A percentile compares a stretch with the other conserved stretches of the same genome.
These are phyloP conservation scores for Metschnikowia drakensbergensis DNA, from an alignment of 805 yeast species.

Conservation along the genomic window DNA sequence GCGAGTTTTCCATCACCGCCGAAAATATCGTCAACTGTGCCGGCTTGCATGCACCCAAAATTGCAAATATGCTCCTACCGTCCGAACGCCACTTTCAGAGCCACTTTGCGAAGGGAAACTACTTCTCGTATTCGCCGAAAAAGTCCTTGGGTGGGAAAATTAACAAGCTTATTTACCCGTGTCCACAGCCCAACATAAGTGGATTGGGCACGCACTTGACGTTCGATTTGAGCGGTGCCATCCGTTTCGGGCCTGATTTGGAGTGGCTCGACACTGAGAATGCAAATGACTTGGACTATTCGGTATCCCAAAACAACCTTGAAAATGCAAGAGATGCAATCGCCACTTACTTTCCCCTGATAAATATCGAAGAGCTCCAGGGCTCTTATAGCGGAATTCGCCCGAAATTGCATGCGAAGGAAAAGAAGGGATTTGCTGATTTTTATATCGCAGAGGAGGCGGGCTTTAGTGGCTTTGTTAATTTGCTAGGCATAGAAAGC, in stretches of 20 bases:
- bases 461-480: conserved; percentile 74
- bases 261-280: conserved; percentile 60
- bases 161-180: conserved; percentile 60
- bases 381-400: conserved; percentile 81
- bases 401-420: conserved; percentile 62
- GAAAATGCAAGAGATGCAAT: conserved; percentile 58
- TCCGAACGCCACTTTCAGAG: conserved; percentile 51
- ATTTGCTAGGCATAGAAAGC: conserved; percentile 79
- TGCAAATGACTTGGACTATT: conserved; percentile 40
- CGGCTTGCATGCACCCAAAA: conserved; percentile 70
- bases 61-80: conserved; percentile 71
- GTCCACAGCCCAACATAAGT: conserved; percentile 61
- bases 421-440: conserved; percentile 53
- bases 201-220: conserved; percentile 89
- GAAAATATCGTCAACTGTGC: conserved; percentile 71
- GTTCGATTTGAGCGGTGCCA: conserved; percentile 71
- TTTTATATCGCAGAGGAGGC: conserved; percentile 59
- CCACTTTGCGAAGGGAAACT: conserved; percentile 81
- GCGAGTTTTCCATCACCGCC: conserved; percentile 42
- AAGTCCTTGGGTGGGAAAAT: conserved; percentile 36
- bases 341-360: conserved; percentile 57
- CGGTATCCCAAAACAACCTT: conserved; percentile 47
- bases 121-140: conserved; percentile 54
- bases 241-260: conserved; percentile 84
- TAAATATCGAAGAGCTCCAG: conserved; percentile 47